phyloP scores from a whole-genome alignment of 75 land plant genomes.

The Cryptomeria japonica region DNA sequence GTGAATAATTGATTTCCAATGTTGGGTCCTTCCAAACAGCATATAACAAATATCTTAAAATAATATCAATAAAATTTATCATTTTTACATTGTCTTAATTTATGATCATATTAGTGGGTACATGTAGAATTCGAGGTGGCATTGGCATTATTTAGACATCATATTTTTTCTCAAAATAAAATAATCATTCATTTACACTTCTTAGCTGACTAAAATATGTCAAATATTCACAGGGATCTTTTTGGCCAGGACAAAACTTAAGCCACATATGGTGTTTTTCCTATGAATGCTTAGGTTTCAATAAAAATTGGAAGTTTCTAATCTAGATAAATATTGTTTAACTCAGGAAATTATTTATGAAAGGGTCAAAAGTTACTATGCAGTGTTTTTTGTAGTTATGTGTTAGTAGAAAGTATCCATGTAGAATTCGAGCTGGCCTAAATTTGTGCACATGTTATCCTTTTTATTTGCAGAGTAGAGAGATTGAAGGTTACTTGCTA shows the following conservation, averaged over 20 bases:
- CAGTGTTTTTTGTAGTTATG: not conserved
- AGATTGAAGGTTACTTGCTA: constrained; percentile 10
- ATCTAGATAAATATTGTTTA: not conserved
- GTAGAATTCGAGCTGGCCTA: not conserved
- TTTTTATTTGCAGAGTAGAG: constrained; percentile 2
- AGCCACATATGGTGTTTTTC: not conserved
- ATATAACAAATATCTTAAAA: not conserved
- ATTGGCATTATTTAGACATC: not conserved
- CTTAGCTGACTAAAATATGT: not conserved
- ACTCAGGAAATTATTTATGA: not conserved
- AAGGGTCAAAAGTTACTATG: not conserved
- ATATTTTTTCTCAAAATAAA: not conserved
- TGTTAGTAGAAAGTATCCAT: not conserved
- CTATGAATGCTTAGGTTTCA: not conserved
- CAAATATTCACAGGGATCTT: not conserved
- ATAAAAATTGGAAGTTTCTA: not conserved
- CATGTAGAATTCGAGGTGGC: not conserved
- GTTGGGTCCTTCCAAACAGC: not conserved
- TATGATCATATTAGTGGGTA: not conserved
- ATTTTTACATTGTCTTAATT: not conserved
- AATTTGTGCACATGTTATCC: not conserved
- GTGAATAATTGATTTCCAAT: not conserved
- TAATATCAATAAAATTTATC: not conserved
- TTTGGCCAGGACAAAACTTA: not conserved
- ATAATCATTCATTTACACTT: not conserved